Evolutionary conservation across 1,139 yeast genomes (phyloP).

Genomic region (Hansenula anomala): DNA sequence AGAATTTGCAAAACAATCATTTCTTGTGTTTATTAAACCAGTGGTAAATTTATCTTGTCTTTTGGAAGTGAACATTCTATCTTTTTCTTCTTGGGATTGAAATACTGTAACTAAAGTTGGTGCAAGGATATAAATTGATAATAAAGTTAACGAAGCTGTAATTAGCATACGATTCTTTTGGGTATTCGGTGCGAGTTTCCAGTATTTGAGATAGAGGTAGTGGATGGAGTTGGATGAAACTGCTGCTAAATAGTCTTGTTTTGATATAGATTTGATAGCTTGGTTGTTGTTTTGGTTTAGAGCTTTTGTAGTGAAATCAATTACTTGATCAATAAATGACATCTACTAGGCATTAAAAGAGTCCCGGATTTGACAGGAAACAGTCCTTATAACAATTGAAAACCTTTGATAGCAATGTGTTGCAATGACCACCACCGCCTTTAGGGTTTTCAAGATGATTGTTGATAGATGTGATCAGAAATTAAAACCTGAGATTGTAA

Average conservation of each 20-base stretch:
- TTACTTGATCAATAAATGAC: conserved; percentile 2
- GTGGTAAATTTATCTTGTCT: conserved; percentile 76
- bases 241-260: conserved; percentile 10
- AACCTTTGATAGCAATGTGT: too few relatives aligned
- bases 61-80: conserved; percentile 28
- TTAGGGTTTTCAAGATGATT: too few relatives aligned
- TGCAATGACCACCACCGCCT: too few relatives aligned
- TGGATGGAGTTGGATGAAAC: conserved; percentile 11
- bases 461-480: background rate
- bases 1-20: conserved; percentile 93
- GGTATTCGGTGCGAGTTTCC: conserved; percentile 14
- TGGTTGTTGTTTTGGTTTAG: background rate
- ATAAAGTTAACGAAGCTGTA: conserved; percentile 10
- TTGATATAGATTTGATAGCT: conserved; percentile 2
- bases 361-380: background rate
- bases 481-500: too few relatives aligned
- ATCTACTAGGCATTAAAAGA: too few relatives aligned
- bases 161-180: conserved; percentile 16
- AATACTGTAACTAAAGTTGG: conserved; percentile 21
- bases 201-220: conserved; percentile 14
- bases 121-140: conserved; percentile 24
- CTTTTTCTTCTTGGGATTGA: conserved; percentile 13
- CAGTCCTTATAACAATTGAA: too few relatives aligned
- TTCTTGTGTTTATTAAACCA: conserved; percentile 75
- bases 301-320: background rate